These are phyloP conservation scores for Xanthoparmelia taractica DNA, from an alignment of 495 filamentous ascomycete genomes.

Conservation along the genomic window DNA sequence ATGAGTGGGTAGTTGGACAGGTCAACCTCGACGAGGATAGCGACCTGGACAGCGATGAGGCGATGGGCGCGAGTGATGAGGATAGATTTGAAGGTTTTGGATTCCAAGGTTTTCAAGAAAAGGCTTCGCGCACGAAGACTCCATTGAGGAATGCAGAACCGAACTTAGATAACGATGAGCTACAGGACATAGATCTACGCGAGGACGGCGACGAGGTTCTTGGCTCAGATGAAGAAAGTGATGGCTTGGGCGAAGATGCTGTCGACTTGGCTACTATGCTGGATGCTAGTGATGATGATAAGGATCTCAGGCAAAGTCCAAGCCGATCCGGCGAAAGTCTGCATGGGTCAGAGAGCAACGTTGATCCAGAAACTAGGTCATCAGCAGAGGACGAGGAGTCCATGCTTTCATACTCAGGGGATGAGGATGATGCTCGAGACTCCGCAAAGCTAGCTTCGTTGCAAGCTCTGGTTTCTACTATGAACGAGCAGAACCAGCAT, in stretches of 20 bases:
- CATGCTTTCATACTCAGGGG: constrained; percentile 46
- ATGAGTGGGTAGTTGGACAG: constrained; percentile 77
- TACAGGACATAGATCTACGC: constrained; percentile 44
- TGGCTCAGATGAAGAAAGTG: constrained; percentile 51
- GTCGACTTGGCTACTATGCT: constrained; percentile 77
- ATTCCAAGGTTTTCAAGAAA: constrained; percentile 60
- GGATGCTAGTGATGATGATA: constrained; percentile 54
- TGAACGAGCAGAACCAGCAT: constrained; percentile 38
- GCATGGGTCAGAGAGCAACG: constrained; percentile 43
- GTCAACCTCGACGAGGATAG: constrained; percentile 69
- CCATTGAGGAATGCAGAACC: constrained; percentile 27
- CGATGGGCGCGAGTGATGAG: constrained; percentile 82
- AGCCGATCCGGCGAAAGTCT: constrained; percentile 27
- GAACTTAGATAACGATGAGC: constrained; percentile 25
- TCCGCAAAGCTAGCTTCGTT: constrained; percentile 55
- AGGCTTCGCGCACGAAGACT: constrained; percentile 29
- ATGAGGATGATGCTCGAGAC: constrained; percentile 52
- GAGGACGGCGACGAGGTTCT: constrained; percentile 47
- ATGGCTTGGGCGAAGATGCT: constrained; percentile 72
- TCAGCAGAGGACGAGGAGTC: constrained; percentile 43
- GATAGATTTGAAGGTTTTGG: constrained; percentile 69
- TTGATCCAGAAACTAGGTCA: constrained; percentile 39
- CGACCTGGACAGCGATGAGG: constrained; percentile 87
- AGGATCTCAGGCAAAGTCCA: constrained; percentile 29
- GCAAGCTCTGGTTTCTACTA: constrained; percentile 61